Conservation (phyloP, 2,329 filamentous ascomycete species). For the Fusarium avenaceum region DNA sequence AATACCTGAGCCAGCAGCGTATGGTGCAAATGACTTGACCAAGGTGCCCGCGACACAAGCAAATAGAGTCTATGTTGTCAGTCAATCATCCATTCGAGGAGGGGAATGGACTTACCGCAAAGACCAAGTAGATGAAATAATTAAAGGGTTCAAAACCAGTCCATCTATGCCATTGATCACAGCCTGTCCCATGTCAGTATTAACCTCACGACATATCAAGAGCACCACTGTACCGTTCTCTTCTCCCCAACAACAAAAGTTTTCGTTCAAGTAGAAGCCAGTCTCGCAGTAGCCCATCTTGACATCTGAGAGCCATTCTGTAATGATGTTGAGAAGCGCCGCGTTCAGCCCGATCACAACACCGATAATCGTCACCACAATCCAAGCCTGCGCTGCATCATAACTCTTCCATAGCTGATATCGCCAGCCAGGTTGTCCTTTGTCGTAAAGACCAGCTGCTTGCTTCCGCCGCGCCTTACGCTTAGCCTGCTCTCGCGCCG, state of each 20-base stretch:
- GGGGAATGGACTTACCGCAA: conserved; percentile 70
- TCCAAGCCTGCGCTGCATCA: conserved; percentile 97
- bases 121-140: conserved; percentile 88
- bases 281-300: conserved; percentile 97
- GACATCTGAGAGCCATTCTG: conserved; percentile 96
- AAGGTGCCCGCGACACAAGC: conserved; percentile 85
- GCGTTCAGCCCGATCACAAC: conserved; percentile 94
- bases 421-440: conserved; percentile 80
- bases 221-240: conserved; percentile 73
- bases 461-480: conserved; percentile 81
- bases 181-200: conserved; percentile 66
- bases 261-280: conserved; percentile 96
- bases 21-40: conserved; percentile 93
- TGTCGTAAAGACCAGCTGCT: conserved; percentile 78
- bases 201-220: not conserved
- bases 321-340: conserved; percentile 92
- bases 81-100: not conserved
- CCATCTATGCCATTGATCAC: conserved; percentile 91
- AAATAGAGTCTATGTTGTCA: conserved; percentile 73
- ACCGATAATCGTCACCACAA: conserved; percentile 94
- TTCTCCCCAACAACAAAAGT: conserved; percentile 97
- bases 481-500: conserved; percentile 87
- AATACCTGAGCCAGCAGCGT: conserved; percentile 95
- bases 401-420: conserved; percentile 87
- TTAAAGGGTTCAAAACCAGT: conserved; percentile 82